These are phyloP conservation scores for Kluyveromyces siamensis DNA, from an alignment of 805 yeast genomes.

Conservation along the genomic window DNA sequence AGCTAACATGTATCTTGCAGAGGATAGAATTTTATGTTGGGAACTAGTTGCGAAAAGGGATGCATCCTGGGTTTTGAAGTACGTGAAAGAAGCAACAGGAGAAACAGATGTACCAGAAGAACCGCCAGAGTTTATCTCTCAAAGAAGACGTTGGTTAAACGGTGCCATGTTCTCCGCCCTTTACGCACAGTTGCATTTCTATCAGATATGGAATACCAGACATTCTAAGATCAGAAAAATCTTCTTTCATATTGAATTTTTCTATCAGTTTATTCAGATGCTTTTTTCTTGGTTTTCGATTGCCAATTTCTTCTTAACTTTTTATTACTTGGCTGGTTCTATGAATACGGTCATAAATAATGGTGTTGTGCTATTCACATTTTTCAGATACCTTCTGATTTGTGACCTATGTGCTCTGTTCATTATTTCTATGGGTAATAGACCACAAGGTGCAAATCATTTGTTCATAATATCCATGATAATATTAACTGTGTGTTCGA, in stretches of 20 bases:
- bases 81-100: constrained; percentile 87
- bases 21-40: constrained; percentile 94
- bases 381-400: constrained; percentile 77
- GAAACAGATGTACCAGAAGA: constrained; percentile 95
- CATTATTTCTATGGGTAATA: constrained; percentile 89
- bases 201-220: constrained; percentile 79
- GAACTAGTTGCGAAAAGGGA: constrained; percentile 81
- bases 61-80: constrained; percentile 83
- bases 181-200: constrained; percentile 77
- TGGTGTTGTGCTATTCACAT: constrained; percentile 75
- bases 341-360: constrained; percentile 47
- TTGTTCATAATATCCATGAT: constrained; percentile 67
- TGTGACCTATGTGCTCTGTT: constrained; percentile 82
- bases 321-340: constrained; percentile 88
- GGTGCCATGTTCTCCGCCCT: constrained; percentile 97
- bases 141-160: constrained; percentile 96
- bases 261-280: constrained; percentile 74
- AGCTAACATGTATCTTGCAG: constrained; percentile 95
- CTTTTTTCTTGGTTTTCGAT: constrained; percentile 87
- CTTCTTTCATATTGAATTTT: constrained; percentile 76
- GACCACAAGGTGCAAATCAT: constrained; percentile 92
- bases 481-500: constrained; percentile 66
- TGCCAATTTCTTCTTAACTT: constrained; percentile 85
- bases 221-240: constrained; percentile 77
- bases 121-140: constrained; percentile 90